Conservation (phyloP, 176 grass and related monocot species). For the Pontederia crassipes region DNA sequence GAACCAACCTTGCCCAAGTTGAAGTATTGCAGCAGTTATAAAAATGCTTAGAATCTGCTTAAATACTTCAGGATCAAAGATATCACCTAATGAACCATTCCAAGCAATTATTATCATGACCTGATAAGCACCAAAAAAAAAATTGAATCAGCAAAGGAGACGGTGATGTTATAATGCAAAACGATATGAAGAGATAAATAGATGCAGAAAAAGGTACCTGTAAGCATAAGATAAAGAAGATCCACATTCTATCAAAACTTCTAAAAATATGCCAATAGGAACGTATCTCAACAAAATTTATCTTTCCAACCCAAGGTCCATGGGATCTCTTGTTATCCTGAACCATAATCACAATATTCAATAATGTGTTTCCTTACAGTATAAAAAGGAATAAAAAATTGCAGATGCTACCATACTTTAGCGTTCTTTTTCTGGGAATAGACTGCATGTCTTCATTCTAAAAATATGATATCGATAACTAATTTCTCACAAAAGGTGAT, state of each 20-base stretch:
- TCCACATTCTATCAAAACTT: slow-evolving; percentile 99
- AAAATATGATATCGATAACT: too few species aligned
- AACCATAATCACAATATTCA: slow-evolving; percentile 13
- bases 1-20: slow-evolving; percentile 54
- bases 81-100: slow-evolving; percentile 80
- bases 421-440: too few species aligned
- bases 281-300: slow-evolving; percentile 87
- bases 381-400: too few species aligned
- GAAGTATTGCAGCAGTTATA: slow-evolving; percentile 76
- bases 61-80: slow-evolving; percentile 76
- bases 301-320: slow-evolving; percentile 81
- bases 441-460: too few species aligned
- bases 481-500: too few species aligned
- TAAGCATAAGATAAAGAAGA: slow-evolving; percentile 77
- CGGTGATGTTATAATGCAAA: slow-evolving; percentile 3
- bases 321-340: slow-evolving; percentile 39
- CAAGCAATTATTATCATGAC: slow-evolving; percentile 94
- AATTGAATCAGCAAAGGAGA: not conserved
- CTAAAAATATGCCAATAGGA: slow-evolving; percentile 98
- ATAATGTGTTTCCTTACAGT: too few species aligned
- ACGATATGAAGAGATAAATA: slow-evolving; percentile 17
- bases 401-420: too few species aligned
- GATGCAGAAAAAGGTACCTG: slow-evolving; percentile 44
- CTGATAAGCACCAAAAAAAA: slow-evolving; percentile 23
- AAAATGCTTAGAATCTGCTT: slow-evolving; percentile 92